A percentile compares a stretch with the other conserved stretches of the same genome.
Conservation (phyloP, 2,329 filamentous ascomycete species). For the Aurifilum marmelostoma region DNA sequence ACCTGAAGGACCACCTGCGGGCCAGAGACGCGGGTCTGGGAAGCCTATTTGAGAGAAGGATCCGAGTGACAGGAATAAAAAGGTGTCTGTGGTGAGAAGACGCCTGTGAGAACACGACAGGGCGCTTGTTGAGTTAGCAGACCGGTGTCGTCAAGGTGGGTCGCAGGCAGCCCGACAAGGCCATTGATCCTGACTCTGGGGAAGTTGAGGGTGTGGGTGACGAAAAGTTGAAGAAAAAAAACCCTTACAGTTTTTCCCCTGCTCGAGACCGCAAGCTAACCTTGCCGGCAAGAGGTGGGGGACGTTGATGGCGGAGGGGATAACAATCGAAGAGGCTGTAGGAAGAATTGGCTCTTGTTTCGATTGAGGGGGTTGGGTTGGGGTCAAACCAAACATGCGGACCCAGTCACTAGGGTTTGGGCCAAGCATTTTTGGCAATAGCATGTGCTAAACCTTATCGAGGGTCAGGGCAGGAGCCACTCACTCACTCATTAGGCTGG, state of each 20-base stretch:
- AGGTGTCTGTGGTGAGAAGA: neutral
- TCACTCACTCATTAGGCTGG: conserved; percentile 12
- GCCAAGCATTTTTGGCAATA: neutral
- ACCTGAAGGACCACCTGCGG: neutral
- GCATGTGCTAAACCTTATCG: conserved; percentile 26
- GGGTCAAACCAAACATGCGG: conserved; percentile 40
- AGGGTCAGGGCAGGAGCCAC: conserved; percentile 7
- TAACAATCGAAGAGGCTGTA: neutral
- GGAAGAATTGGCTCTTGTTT: conserved; percentile 40
- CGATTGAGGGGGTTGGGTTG: conserved; percentile 31
- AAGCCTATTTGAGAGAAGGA: neutral
- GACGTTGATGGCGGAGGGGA: neutral
- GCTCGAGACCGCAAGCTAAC: neutral
- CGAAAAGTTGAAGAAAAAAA: neutral
- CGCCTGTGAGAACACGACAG: neutral
- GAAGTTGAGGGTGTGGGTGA: neutral
- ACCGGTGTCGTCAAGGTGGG: neutral
- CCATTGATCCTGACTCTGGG: neutral
- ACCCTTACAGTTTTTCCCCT: neutral
- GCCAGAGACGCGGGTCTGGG: neutral
- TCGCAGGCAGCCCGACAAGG: neutral
- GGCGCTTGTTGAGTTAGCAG: neutral
- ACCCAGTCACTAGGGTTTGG: conserved; percentile 14
- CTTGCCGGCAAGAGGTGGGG: neutral
- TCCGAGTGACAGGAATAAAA: neutral